Percentiles rank a stretch among this genome's conserved stretches.
phyloP scores from a whole-genome alignment of 495 filamentous ascomycete genomes.

The Xylaria intraflava region DNA sequence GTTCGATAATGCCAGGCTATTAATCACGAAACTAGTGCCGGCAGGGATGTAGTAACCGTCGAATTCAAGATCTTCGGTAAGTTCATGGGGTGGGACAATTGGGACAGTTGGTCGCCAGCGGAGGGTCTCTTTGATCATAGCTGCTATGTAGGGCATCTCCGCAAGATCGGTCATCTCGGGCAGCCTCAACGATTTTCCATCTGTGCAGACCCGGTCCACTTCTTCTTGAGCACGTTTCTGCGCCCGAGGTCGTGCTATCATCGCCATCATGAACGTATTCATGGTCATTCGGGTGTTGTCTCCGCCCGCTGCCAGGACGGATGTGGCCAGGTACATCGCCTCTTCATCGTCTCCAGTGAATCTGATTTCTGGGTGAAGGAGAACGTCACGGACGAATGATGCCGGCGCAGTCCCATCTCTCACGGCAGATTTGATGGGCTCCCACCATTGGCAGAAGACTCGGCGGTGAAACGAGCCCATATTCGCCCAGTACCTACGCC shows the following conservation, averaged over 20 bases:
- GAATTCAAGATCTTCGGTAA: constrained; percentile 40
- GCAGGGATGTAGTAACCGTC: constrained; percentile 44
- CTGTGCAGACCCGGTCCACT: constrained; percentile 33
- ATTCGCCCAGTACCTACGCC: constrained; percentile 30
- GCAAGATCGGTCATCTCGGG: constrained; percentile 40
- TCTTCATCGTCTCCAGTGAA: constrained; percentile 34
- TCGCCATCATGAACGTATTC: constrained; percentile 34
- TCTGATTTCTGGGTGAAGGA: constrained; percentile 30
- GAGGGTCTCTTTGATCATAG: constrained; percentile 48
- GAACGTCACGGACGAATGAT: constrained; percentile 27
- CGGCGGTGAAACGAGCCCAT: constrained; percentile 19
- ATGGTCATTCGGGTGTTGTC: constrained; percentile 37
- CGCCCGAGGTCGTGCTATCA: constrained; percentile 24
- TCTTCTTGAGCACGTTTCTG: constrained; percentile 25
- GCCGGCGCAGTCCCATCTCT: constrained; percentile 18
- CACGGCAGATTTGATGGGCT: constrained; percentile 21
- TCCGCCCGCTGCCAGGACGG: constrained; percentile 37
- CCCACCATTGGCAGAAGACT: constrained; percentile 31
- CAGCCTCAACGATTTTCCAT: constrained; percentile 21
- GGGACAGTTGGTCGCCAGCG: constrained; percentile 45
- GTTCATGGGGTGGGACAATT: constrained; percentile 16
- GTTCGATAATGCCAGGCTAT: constrained; percentile 25
- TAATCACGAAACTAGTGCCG: constrained; percentile 33
- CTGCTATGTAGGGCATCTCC: constrained; percentile 41
- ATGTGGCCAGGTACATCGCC: constrained; percentile 35